Evolutionary conservation across 805 yeast genomes (phyloP).

Genomic region (Saccharomycopsis javanensis): DNA sequence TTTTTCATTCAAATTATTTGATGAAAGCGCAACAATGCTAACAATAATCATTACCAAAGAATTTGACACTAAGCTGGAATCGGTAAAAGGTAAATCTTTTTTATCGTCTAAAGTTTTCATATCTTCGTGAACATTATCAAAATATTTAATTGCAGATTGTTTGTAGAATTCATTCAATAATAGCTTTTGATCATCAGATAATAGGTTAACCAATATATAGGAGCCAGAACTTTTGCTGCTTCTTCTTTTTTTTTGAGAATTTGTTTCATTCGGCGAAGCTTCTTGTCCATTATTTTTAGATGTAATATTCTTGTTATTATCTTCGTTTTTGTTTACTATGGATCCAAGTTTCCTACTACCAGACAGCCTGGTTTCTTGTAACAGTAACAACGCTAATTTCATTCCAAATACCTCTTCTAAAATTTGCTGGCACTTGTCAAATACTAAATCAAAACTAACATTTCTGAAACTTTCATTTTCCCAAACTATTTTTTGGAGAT

Average conservation of each 20-base stretch:
- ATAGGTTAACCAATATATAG: constrained; percentile 5
- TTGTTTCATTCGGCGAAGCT: background rate
- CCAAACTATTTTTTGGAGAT: constrained; percentile 17
- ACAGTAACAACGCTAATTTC: background rate
- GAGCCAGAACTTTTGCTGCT: background rate
- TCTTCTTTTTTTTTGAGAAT: background rate
- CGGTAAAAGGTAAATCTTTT: constrained; percentile 15
- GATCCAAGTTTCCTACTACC: background rate
- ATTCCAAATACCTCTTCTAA: constrained; percentile 11
- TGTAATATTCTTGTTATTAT: constrained; percentile 1
- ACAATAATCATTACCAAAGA: constrained; percentile 22
- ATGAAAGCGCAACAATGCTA: constrained; percentile 21
- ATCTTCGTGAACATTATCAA: constrained; percentile 5
- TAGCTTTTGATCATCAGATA: background rate
- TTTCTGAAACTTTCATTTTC: constrained; percentile 12
- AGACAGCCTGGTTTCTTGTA: background rate
- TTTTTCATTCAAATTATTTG: constrained; percentile 30
- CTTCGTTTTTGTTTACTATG: background rate
- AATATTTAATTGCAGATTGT: constrained; percentile 8
- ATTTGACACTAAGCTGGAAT: constrained; percentile 18
- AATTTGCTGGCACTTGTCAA: constrained; percentile 11
- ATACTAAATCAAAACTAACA: constrained; percentile 15
- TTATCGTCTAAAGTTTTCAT: constrained; percentile 5
- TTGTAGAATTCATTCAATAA: constrained; percentile 12
- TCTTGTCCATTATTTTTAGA: background rate